Percentiles rank a stretch among this genome's conserved stretches.
These are phyloP conservation scores for Stagonosporopsis tanaceti DNA, from an alignment of 2,329 filamentous ascomycete species.

Conservation along the genomic window DNA sequence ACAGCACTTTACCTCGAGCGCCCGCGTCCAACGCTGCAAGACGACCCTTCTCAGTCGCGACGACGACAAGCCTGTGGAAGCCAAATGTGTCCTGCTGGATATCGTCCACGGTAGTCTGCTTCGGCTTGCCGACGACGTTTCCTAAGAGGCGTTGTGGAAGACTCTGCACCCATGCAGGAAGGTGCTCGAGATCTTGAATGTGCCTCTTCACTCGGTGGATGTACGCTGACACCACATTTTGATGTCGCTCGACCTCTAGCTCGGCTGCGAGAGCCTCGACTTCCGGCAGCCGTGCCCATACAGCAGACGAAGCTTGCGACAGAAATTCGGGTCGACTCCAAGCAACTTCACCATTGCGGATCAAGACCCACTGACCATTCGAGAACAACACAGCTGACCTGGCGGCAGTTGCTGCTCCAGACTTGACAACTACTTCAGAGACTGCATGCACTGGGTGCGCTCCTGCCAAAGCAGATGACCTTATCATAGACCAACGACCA, in stretches of 20 bases:
- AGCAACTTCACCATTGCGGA: conserved; percentile 80
- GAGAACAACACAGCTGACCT: conserved; percentile 74
- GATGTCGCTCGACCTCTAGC: conserved; percentile 85
- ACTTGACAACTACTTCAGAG: conserved; percentile 82
- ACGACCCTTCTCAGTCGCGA: conserved; percentile 81
- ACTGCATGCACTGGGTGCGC: conserved; percentile 69
- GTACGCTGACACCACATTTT: conserved; percentile 82
- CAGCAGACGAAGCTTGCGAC: conserved; percentile 78
- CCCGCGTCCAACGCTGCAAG: conserved; percentile 82
- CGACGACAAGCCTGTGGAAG: conserved; percentile 83
- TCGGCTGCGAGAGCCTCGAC: conserved; percentile 79
- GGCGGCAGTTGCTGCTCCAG: conserved; percentile 74
- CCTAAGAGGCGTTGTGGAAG: conserved; percentile 74
- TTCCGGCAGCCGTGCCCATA: conserved; percentile 79
- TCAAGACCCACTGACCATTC: conserved; percentile 78
- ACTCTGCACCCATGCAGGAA: conserved; percentile 75
- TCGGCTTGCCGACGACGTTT: conserved; percentile 62
- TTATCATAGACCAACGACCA: conserved; percentile 73
- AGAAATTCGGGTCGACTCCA: conserved; percentile 88
- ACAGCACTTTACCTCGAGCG: conserved; percentile 75
- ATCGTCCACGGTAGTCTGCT: conserved; percentile 61
- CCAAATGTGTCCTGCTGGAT: conserved; percentile 80
- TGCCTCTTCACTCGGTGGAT: conserved; percentile 86
- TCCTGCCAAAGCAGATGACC: conserved; percentile 40
- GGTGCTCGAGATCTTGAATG: conserved; percentile 74